Conservation (phyloP, 179 eudicot genomes). For the Beta lomatogona region DNA sequence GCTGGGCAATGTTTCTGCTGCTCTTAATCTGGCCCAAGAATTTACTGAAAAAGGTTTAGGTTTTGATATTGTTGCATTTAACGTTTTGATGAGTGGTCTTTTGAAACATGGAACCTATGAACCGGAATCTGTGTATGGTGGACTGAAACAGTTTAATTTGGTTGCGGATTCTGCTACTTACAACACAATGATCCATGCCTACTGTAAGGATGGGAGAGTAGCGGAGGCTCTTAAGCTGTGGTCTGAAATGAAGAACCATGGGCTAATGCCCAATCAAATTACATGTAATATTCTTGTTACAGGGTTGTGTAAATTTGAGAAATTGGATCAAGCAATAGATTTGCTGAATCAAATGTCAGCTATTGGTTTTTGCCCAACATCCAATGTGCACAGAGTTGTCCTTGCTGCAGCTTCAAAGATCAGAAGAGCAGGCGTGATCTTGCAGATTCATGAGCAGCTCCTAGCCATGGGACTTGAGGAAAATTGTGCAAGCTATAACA, state of each 20-base stretch:
- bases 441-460: constrained; percentile 63
- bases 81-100: constrained; percentile 73
- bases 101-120: constrained; percentile 62
- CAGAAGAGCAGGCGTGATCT: constrained; percentile 59
- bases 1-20: constrained; percentile 74
- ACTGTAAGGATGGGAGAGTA: constrained; percentile 67
- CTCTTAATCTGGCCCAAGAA: constrained; percentile 74
- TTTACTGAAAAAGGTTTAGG: constrained; percentile 56
- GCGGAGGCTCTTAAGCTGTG: constrained; percentile 61
- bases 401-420: constrained; percentile 61
- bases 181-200: constrained; percentile 78
- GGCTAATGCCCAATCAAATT: constrained; percentile 58
- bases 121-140: constrained; percentile 61
- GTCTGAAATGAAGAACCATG: constrained; percentile 64
- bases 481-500: constrained; percentile 53
- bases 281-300: constrained; percentile 64
- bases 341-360: constrained; percentile 56
- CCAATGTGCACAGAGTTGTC: constrained; percentile 50
- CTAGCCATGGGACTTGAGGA: constrained; percentile 71
- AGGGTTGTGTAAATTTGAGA: constrained; percentile 67
- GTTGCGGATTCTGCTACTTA: constrained; percentile 71
- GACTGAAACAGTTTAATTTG: constrained; percentile 57
- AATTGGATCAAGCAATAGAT: constrained; percentile 52
- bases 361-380: constrained; percentile 56
- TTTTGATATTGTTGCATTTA: constrained; percentile 75